Conservation (phyloP, 139 green algal species). For the Haematococcus sp. region DNA sequence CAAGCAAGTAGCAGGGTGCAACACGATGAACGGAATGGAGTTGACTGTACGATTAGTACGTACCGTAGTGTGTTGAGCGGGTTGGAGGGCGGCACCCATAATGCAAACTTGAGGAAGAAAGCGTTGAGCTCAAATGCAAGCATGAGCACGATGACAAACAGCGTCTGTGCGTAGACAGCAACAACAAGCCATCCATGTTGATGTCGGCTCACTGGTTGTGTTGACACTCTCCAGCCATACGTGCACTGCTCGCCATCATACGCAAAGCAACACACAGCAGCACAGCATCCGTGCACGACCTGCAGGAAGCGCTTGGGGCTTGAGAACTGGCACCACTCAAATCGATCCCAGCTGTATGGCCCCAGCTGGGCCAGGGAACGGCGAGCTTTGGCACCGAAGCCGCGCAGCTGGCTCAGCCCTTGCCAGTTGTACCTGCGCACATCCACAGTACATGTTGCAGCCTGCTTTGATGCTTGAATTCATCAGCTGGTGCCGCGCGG, state of each 20-base stretch:
- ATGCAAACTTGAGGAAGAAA: constrained; percentile 95
- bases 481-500: no score
- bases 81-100: constrained; percentile 87
- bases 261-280: no score
- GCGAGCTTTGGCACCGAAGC: constrained; percentile 51
- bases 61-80: constrained; percentile 70
- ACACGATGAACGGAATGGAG: no score
- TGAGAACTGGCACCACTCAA: constrained; percentile 60
- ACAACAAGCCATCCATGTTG: no score
- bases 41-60: background rate
- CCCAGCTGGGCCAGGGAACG: constrained; percentile 69
- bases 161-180: constrained; percentile 15
- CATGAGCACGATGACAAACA: constrained; percentile 44
- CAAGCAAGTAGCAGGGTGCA: no score
- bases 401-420: constrained; percentile 60
- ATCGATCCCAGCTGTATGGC: constrained; percentile 68
- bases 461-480: no score
- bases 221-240: no score
- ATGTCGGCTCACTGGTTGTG: no score
- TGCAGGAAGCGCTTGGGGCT: constrained; percentile 61
- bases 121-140: constrained; percentile 75
- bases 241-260: no score
- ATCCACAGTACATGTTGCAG: no score
- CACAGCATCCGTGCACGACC: no score
- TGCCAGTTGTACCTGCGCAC: constrained; percentile 53